A percentile compares a stretch with the other conserved stretches of the same genome.
These are phyloP conservation scores for Litsea cubeba DNA, from an alignment of 164 flowering plant species.

Conservation along the genomic window DNA sequence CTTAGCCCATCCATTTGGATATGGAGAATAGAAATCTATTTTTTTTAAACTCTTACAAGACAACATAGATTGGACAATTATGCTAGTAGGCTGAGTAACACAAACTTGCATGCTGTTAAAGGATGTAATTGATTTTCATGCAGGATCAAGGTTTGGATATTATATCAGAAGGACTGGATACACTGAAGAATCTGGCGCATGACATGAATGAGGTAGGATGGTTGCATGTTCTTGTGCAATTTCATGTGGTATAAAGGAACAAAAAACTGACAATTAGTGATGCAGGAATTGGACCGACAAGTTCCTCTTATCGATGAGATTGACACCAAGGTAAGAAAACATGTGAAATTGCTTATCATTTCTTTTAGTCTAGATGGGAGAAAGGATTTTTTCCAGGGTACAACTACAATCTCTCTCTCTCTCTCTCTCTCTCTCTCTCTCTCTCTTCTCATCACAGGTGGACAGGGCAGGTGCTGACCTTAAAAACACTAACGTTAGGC, in stretches of 20 bases:
- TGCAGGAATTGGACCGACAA: conserved; percentile 89
- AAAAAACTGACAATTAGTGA: not conserved
- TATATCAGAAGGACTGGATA: conserved; percentile 87
- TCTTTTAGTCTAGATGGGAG: not conserved
- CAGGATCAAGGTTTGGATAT: conserved; percentile 92
- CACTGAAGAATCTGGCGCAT: conserved; percentile 88
- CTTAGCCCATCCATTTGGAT: too few relatives aligned
- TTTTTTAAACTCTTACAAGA: too few relatives aligned
- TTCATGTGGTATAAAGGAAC: not conserved
- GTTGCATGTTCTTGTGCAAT: not conserved
- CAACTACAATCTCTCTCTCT: not conserved
- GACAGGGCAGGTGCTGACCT: conserved; percentile 90
- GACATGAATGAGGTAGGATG: conserved; percentile 93
- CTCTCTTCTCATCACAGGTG: conserved; percentile 40
- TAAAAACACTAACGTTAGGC: conserved; percentile 94
- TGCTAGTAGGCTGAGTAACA: too few relatives aligned
- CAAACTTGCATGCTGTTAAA: not conserved
- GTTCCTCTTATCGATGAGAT: conserved; percentile 96
- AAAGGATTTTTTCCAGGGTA: not conserved
- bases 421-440: too few relatives aligned
- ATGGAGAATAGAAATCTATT: too few relatives aligned
- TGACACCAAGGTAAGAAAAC: conserved; percentile 65
- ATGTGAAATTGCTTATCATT: not conserved
- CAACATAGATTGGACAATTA: not conserved
- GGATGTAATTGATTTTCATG: not conserved